Evolutionary conservation across 2,329 filamentous ascomycete genomes (phyloP).

Genomic region (Colletotrichum lentis): DNA sequence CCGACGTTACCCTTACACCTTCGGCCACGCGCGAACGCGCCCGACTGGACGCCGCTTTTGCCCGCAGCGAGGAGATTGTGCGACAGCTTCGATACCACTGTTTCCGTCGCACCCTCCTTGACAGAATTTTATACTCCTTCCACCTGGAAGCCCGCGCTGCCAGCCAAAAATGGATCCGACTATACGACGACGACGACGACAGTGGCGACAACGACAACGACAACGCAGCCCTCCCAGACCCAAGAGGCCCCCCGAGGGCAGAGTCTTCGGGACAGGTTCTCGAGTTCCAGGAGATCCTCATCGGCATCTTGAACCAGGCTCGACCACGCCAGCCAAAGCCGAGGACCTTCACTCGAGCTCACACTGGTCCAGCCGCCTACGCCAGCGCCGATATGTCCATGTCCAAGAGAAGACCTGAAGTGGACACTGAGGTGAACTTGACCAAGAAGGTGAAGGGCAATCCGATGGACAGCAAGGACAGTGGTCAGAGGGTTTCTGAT

Average conservation of each 20-base stretch:
- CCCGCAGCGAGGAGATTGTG: constrained; percentile 16
- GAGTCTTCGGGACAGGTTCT: constrained; percentile 10
- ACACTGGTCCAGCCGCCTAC: neutral
- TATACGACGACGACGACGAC: neutral
- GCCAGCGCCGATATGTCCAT: neutral
- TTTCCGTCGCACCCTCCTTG: neutral
- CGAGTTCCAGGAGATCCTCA: constrained; percentile 18
- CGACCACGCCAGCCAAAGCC: neutral
- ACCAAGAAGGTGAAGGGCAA: constrained; percentile 18
- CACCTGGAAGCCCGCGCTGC: constrained; percentile 18
- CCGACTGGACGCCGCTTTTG: constrained; percentile 3
- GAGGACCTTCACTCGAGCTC: neutral
- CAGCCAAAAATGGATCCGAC: constrained; percentile 22
- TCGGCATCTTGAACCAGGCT: neutral
- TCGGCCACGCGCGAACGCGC: neutral
- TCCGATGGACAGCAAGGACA: neutral
- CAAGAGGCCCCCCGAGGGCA: constrained; percentile 1
- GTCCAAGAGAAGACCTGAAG: constrained; percentile 17
- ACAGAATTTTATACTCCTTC: constrained; percentile 18
- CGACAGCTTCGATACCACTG: constrained; percentile 12
- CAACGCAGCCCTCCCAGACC: neutral
- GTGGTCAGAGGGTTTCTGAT: neutral
- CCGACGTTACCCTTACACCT: constrained; percentile 13
- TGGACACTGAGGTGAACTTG: neutral
- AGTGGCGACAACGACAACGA: neutral